Evolutionary conservation across 768 basidiomycete genomes (phyloP).

Genomic region (Amanita rubescens): DNA sequence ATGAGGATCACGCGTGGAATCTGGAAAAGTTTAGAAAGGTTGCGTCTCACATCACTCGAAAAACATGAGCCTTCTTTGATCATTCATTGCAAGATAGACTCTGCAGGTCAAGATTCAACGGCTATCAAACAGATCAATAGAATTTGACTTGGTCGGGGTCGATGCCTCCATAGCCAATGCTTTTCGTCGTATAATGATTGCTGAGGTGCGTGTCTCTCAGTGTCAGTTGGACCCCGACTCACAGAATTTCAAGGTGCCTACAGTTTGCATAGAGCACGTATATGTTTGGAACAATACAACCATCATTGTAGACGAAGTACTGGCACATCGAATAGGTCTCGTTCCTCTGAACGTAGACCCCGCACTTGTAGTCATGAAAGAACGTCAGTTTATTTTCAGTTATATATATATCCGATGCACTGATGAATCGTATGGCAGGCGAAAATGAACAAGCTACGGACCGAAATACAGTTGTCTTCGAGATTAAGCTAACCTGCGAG

Average conservation of each 20-base stretch:
- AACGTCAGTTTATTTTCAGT: slow-evolving; percentile 21
- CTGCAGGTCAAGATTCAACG: slow-evolving; percentile 69
- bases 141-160: slow-evolving; percentile 93
- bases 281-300: slow-evolving; percentile 94
- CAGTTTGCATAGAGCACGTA: slow-evolving; percentile 83
- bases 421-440: slow-evolving; percentile 15
- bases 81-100: slow-evolving; percentile 40
- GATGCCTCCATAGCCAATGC: slow-evolving; percentile 97
- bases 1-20: slow-evolving; percentile 82
- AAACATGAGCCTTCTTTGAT: slow-evolving; percentile 11
- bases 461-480: slow-evolving; percentile 87
- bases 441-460: slow-evolving; percentile 68
- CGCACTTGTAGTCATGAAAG: slow-evolving; percentile 51
- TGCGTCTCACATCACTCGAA: slow-evolving; percentile 30
- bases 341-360: slow-evolving; percentile 89
- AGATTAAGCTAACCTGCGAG: slow-evolving; percentile 58
- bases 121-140: slow-evolving; percentile 76
- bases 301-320: slow-evolving; percentile 89
- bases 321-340: slow-evolving; percentile 88
- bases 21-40: slow-evolving; percentile 67
- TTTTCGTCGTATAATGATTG: slow-evolving; percentile 83
- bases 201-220: slow-evolving; percentile 57
- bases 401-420: neutral
- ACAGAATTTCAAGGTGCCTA: slow-evolving; percentile 60
- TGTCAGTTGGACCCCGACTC: neutral